Evolutionary conservation across 2,329 filamentous ascomycete genomes (phyloP).

Genomic region (Aspergillus clavatus): DNA sequence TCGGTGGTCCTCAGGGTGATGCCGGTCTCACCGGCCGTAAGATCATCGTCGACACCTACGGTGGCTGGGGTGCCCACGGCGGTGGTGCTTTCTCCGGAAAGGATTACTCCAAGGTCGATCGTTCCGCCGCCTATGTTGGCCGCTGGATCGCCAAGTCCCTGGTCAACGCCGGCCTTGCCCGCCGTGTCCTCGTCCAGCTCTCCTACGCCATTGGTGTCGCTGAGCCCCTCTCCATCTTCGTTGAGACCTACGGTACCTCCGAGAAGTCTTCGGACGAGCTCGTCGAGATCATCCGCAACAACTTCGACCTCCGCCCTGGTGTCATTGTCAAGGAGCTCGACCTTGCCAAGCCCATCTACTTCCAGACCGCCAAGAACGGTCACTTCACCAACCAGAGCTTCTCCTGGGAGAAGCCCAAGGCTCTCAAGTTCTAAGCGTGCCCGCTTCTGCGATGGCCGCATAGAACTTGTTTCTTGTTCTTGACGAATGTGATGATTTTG

Average conservation of each 20-base stretch:
- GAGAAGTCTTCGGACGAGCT: slow-evolving; percentile 85
- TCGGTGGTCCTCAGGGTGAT: slow-evolving; percentile 97
- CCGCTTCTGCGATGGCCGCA: slow-evolving; percentile 13
- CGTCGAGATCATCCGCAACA: slow-evolving; percentile 86
- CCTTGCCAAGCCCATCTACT: slow-evolving; percentile 94
- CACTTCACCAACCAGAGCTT: slow-evolving; percentile 99
- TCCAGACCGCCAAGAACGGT: slow-evolving; percentile 97
- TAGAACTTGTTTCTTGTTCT: slow-evolving; percentile 20
- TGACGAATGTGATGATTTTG: slow-evolving; percentile 44
- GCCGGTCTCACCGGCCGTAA: slow-evolving; percentile 97
- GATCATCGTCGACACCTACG: slow-evolving; percentile 99
- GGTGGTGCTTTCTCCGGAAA: slow-evolving; percentile 99
- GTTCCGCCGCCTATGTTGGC: slow-evolving; percentile 92
- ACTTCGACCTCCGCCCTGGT: slow-evolving; percentile 98
- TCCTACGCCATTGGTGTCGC: slow-evolving; percentile 99
- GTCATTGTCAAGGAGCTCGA: slow-evolving; percentile 97
- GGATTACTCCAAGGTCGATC: slow-evolving; percentile 99
- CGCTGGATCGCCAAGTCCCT: slow-evolving; percentile 99
- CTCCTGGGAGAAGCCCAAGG: slow-evolving; percentile 97
- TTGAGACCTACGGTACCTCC: slow-evolving; percentile 96
- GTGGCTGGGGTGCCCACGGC: slow-evolving; percentile 99
- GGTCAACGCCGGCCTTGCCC: slow-evolving; percentile 79
- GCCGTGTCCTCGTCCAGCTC: slow-evolving; percentile 92
- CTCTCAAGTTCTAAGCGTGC: slow-evolving; percentile 73
- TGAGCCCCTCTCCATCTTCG: slow-evolving; percentile 95